phyloP scores from a whole-genome alignment of 805 yeast genomes.

The Metschnikowia hibisci region DNA sequence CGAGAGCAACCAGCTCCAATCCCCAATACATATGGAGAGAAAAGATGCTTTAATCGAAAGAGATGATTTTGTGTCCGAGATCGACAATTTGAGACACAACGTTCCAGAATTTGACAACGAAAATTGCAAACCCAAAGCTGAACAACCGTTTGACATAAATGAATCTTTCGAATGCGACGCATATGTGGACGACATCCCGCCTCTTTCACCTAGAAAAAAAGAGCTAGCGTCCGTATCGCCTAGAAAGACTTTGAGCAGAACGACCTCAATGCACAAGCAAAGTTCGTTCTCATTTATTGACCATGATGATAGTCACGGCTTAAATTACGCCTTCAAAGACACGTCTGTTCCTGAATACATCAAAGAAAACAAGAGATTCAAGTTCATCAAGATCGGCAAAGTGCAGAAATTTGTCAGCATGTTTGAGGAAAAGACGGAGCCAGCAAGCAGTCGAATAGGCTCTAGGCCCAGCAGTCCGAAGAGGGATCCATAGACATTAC shows the following conservation, averaged over 20 bases:
- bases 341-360: constrained; percentile 30
- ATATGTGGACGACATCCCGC: neutral
- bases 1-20: neutral
- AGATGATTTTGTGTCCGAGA: constrained; percentile 21
- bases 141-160: constrained; percentile 1
- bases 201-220: neutral
- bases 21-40: neutral
- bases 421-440: constrained; percentile 34
- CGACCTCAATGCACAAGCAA: constrained; percentile 4
- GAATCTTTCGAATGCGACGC: neutral
- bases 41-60: neutral
- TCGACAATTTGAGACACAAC: constrained; percentile 30
- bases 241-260: neutral
- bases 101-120: neutral
- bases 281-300: constrained; percentile 24
- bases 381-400: constrained; percentile 43
- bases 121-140: neutral
- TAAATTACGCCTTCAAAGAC: constrained; percentile 30
- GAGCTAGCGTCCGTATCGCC: neutral
- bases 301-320: constrained; percentile 26
- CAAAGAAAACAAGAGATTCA: constrained; percentile 40
- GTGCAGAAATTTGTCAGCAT: constrained; percentile 43
- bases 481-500: constrained; percentile 5
- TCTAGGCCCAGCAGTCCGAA: constrained; percentile 17
- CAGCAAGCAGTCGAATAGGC: constrained; percentile 14